phyloP scores from a whole-genome alignment of 306 rosid genomes.

The Purshia tridentata region DNA sequence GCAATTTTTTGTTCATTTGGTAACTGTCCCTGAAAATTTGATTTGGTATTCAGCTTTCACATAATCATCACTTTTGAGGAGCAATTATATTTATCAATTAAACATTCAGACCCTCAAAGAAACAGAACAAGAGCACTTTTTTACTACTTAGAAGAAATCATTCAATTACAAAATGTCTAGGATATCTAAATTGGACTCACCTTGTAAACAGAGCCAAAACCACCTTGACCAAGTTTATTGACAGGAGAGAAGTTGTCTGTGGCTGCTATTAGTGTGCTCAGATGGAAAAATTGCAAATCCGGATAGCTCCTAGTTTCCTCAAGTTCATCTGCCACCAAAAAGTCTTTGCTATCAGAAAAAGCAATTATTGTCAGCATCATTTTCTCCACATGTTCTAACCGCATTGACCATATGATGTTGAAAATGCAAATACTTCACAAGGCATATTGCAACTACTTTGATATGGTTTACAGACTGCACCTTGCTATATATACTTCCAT shows the following conservation, averaged over 20 bases:
- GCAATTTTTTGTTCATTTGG: conserved; percentile 14
- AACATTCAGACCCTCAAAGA: too few relatives aligned
- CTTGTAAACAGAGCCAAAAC: conserved; percentile 26
- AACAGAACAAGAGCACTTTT: neutral
- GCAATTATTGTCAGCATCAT: neutral
- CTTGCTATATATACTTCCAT: too few relatives aligned
- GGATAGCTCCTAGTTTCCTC: conserved; percentile 2
- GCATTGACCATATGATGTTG: neutral
- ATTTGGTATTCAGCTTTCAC: neutral
- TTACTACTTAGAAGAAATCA: neutral
- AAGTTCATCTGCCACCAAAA: neutral
- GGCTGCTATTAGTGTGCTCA: conserved; percentile 20
- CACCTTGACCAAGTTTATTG: conserved; percentile 20
- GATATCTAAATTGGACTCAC: neutral
- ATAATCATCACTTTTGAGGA: neutral
- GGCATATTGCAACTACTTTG: too few relatives aligned
- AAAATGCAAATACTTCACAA: too few relatives aligned
- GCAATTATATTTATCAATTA: neutral
- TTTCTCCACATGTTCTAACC: neutral
- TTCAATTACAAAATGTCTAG: neutral
- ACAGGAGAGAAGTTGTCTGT: too few relatives aligned
- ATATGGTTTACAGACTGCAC: neutral
- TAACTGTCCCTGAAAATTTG: conserved; percentile 17
- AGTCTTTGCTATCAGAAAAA: neutral
- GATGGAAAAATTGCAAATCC: conserved; percentile 10